Evolutionary conservation across 1,139 yeast species (phyloP), one percentile per base, ranked within the genome.

Genomic region (Yamadazyma friedrichii): DNA sequence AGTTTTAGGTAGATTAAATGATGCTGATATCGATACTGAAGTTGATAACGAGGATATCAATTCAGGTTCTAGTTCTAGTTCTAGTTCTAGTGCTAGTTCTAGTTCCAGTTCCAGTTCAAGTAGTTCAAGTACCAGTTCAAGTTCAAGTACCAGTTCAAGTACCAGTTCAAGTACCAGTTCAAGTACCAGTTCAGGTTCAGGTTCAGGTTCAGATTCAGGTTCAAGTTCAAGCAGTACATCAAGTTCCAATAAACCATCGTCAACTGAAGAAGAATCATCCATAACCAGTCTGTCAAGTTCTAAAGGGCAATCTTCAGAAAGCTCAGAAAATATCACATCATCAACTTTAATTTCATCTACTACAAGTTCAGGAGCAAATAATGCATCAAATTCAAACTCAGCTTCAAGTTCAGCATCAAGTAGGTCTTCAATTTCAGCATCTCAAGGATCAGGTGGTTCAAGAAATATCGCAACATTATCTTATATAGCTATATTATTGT

Each of bases 1-100:
- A 39, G 70, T 85, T 24, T 69, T 78, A 45, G 88, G 87, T 10
- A 76, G 88, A 61, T 56, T 63, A 33, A 61, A 59, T 2, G 57
- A 66, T 38, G 84, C 77, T n/a, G 61, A 61, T 34, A 56, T 36
- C 5, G 35, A 33, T 20, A 33, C 44, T 28, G 42, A 35, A 20
- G 29, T 13, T 11, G 39, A 33, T 10, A 40, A 43, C 16, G 31
- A 30, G 6, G 12, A 39, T 17, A 15, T 28, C 15, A 27, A 38
- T 37, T 22, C 36, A n/a, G 28, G 32, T 35, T 15, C 41, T 22
- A 32, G 35, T 26, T 22, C 44, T 15, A 15, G 42, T 4, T 22
- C 38, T 3, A 24, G 33, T 22, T 33, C 22, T 33, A 33, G 47
- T 10, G 22, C 39, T 15, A 31, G 39, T 31, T 34, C 37, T n/a